Percentiles rank a stretch among this genome's conserved stretches.
phyloP scores from a whole-genome alignment of 495 filamentous ascomycete genomes.

The Evernia prunastri region DNA sequence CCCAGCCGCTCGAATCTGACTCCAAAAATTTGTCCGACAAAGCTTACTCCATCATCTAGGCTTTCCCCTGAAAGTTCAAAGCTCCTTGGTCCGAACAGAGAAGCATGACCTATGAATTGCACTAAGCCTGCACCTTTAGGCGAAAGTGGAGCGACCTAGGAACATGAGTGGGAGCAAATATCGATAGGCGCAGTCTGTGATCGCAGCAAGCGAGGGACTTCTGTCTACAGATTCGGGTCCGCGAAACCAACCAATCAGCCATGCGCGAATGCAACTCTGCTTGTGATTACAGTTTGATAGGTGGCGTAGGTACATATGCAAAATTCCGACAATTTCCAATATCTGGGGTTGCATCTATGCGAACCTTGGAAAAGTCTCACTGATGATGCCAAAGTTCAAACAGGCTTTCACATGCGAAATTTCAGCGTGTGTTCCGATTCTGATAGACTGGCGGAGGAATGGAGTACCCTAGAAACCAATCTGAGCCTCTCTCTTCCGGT shows the following conservation, averaged over 20 bases:
- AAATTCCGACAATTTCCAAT: not conserved
- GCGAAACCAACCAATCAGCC: not conserved
- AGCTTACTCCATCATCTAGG: slow-evolving; percentile 21
- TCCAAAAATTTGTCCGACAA: not conserved
- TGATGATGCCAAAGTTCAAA: not conserved
- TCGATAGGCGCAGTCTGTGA: not conserved
- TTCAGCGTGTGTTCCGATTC: not conserved
- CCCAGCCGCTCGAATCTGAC: not conserved
- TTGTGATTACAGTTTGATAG: not conserved
- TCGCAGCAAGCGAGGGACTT: not conserved
- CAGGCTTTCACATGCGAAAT: not conserved
- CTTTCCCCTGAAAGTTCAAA: not conserved
- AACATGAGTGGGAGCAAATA: not conserved
- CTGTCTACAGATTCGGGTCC: not conserved
- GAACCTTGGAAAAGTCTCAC: not conserved
- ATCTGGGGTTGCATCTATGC: not conserved
- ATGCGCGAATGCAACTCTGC: not conserved
- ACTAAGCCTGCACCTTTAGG: not conserved
- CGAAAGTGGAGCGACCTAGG: not conserved
- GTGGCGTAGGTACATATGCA: not conserved
- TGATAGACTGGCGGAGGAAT: not conserved
- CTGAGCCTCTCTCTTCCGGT: not conserved
- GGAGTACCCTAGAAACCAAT: not conserved
- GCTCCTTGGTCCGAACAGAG: not conserved
- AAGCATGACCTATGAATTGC: not conserved